These are phyloP conservation scores for Sarcodon sp. DNA, from an alignment of 768 basidiomycete species.

Conservation along the genomic window DNA sequence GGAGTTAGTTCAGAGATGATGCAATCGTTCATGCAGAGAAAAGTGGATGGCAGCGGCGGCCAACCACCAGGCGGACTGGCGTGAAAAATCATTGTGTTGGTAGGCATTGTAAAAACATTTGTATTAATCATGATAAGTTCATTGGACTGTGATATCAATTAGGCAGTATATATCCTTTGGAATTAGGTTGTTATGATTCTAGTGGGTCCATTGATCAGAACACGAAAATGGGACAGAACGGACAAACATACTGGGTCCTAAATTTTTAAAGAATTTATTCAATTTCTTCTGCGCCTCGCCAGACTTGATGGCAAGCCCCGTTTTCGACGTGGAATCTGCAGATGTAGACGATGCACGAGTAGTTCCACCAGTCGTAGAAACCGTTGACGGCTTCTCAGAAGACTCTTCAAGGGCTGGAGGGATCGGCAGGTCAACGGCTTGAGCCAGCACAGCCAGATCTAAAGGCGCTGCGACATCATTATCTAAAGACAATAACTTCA, in stretches of 20 bases:
- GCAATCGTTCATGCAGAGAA: constrained; percentile 33
- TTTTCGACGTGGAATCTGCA: not conserved
- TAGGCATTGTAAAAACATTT: too few relatives aligned
- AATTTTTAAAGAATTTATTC: not conserved
- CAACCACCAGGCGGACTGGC: too few relatives aligned
- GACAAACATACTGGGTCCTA: not conserved
- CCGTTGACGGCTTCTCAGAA: not conserved
- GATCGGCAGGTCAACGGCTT: constrained; percentile 54
- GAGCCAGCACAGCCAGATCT: constrained; percentile 35
- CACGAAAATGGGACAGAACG: too few relatives aligned
- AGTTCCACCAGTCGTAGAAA: not conserved
- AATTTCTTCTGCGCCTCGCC: not conserved
- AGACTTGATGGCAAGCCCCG: not conserved
- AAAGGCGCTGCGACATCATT: constrained; percentile 52
- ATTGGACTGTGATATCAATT: too few relatives aligned
- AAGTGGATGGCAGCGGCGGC: constrained; percentile 15
- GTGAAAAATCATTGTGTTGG: too few relatives aligned
- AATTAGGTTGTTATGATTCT: too few relatives aligned
- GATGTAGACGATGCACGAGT: not conserved
- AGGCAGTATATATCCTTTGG: too few relatives aligned
- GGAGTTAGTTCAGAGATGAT: constrained; percentile 27
- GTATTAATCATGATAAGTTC: too few relatives aligned
- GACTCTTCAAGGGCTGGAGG: constrained; percentile 27
- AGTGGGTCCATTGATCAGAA: too few relatives aligned
- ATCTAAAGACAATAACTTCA: constrained; percentile 23